Evolutionary conservation across 306 rosid species (phyloP).

Genomic region (Inga leiocalycina): DNA sequence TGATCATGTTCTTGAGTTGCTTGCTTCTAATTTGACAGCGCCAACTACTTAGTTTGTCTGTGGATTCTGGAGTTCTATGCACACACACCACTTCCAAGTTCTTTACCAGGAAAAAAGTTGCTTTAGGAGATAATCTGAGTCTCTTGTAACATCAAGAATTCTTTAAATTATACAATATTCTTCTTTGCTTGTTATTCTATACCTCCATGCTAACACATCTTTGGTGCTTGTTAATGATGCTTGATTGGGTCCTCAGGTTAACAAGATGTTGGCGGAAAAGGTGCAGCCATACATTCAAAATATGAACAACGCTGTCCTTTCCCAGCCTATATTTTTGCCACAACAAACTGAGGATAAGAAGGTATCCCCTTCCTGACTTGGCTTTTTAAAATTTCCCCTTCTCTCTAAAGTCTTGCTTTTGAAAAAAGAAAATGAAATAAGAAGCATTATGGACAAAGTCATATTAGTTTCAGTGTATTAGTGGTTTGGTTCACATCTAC

Average conservation of each 20-base stretch:
- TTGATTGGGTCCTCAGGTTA: conserved; percentile 59
- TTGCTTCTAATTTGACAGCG: conserved; percentile 3
- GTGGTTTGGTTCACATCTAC: conserved; percentile 1
- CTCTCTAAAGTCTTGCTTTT: conserved; percentile 4
- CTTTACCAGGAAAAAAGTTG: neutral
- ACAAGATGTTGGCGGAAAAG: conserved; percentile 84
- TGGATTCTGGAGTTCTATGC: conserved; percentile 3
- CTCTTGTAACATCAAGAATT: neutral
- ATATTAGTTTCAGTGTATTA: conserved; percentile 1
- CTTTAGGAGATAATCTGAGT: neutral
- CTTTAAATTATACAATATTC: neutral
- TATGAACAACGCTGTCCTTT: conserved; percentile 52
- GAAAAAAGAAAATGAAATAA: neutral
- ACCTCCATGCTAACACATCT: neutral
- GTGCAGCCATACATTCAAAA: conserved; percentile 68
- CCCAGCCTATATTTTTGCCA: conserved; percentile 70
- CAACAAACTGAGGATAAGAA: conserved; percentile 56
- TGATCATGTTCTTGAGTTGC: neutral
- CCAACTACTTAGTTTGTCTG: neutral
- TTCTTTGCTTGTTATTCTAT: neutral
- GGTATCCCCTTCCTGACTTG: conserved; percentile 39
- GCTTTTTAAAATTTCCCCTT: neutral
- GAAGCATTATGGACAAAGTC: neutral
- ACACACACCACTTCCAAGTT: neutral
- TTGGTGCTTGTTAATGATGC: conserved; percentile 20